Evolutionary conservation across 1,284 basidiomycete genomes (phyloP), one percentile per base, ranked within the genome.

Genomic region (Cutaneotrichosporon sp.): DNA sequence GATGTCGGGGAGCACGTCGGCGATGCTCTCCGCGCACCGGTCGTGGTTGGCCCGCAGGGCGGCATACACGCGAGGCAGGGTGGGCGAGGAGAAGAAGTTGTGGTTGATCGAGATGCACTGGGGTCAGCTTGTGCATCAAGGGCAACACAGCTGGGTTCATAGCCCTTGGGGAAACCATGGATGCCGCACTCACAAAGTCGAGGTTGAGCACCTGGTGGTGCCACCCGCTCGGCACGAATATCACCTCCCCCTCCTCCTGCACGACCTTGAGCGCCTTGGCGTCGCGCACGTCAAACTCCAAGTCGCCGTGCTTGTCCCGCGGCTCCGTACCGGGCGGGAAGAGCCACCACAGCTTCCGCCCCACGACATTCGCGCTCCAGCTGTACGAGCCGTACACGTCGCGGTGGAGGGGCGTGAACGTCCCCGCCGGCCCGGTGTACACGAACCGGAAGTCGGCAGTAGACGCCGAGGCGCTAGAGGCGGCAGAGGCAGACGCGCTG

Each of bases 341-440:
- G 4, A 86, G 69, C 72, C 79, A 80, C 85, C 85, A 86, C 8
- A 76, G 59, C 65, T 86, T 86, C 8, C 79, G 69, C 0, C 85
- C 85, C 18, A 81, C 75, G 6, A 85, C 69, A 67, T 86, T 85
- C 3, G 83, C 83, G 6, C 82, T 83, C 82, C 84, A 85, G 18
- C 83, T 84, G 69, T 85, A 85, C 14, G 81, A 83, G 4, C 78
- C 81, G 70, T 85, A 84, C 11, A 86, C 84, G 67, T 86, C 85
- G 38, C 83, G 77, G 58, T 83, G 81, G 0, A 83, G 60, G 1
- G 77, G 80, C 0, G 81, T 84, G 53, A 76, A 80, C 0, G 81
- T 84, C 2, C 75, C 74, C 4, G 63, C 52, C 4, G 80, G 79
- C 9, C 83, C 83, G 24, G 79, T 68, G 67, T 84, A 84, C 63